phyloP scores from a whole-genome alignment of 1,139 yeast species.

The Saccharomycopsis hybrid region DNA sequence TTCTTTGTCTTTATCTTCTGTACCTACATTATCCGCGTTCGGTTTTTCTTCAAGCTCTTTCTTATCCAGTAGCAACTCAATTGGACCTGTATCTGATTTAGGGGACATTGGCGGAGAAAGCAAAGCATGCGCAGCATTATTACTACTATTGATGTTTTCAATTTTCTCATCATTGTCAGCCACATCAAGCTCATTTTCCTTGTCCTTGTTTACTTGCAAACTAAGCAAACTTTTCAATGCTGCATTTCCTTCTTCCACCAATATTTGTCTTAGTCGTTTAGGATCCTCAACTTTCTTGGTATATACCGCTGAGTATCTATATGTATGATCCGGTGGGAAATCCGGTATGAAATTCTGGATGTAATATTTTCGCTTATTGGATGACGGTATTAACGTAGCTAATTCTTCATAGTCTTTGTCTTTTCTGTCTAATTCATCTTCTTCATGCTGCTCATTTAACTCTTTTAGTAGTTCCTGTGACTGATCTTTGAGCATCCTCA shows the following conservation, averaged over 20 bases:
- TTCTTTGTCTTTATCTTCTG: neutral
- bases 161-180: constrained; percentile 24
- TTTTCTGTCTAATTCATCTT: constrained; percentile 13
- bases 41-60: neutral
- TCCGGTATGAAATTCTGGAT: constrained; percentile 77
- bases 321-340: constrained; percentile 91
- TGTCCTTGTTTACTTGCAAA: constrained; percentile 27
- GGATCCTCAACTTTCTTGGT: constrained; percentile 65
- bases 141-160: constrained; percentile 24
- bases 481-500: constrained; percentile 4
- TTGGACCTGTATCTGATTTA: neutral
- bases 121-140: constrained; percentile 13
- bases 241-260: constrained; percentile 72
- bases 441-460: constrained; percentile 1
- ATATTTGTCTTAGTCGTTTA: constrained; percentile 56
- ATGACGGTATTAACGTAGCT: constrained; percentile 49
- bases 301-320: constrained; percentile 65
- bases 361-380: constrained; percentile 42
- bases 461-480: neutral
- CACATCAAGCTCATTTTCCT: constrained; percentile 20
- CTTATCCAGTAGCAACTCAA: constrained; percentile 1
- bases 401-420: constrained; percentile 31
- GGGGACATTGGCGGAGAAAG: constrained; percentile 19
- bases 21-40: neutral
- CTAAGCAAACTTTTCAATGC: constrained; percentile 60